Conservation (phyloP, 2,329 filamentous ascomycete genomes). For the Pyricularia sp. region DNA sequence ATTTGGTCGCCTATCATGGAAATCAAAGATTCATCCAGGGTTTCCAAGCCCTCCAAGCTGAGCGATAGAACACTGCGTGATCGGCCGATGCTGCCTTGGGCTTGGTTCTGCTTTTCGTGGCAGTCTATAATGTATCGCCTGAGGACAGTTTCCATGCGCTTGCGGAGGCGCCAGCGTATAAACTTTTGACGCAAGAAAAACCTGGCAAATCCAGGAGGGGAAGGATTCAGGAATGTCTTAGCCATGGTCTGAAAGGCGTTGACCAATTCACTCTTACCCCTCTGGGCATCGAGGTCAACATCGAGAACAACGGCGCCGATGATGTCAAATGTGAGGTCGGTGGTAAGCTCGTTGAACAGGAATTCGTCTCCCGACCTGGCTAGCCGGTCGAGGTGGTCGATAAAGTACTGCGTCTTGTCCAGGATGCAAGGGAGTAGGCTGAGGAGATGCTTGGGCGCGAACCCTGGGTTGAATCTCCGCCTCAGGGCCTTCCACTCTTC, state of each 20-base stretch:
- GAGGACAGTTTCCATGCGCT: background rate
- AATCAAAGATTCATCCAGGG: constrained; percentile 18
- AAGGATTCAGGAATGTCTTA: background rate
- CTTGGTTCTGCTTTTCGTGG: constrained; percentile 6
- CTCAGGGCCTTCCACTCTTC: constrained; percentile 23
- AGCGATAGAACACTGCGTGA: constrained; percentile 23
- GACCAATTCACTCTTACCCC: constrained; percentile 5
- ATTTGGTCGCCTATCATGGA: constrained; percentile 24
- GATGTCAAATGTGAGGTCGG: constrained; percentile 28
- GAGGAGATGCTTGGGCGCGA: constrained; percentile 28
- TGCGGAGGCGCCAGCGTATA: background rate
- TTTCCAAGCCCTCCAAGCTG: constrained; percentile 18
- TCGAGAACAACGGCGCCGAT: constrained; percentile 26
- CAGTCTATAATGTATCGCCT: constrained; percentile 4
- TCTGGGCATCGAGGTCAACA: constrained; percentile 23
- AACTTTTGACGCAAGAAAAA: background rate
- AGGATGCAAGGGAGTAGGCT: constrained; percentile 24
- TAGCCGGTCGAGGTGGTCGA: constrained; percentile 19
- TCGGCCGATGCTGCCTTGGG: background rate
- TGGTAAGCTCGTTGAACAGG: constrained; percentile 17
- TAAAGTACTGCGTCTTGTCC: constrained; percentile 22
- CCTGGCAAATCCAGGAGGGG: background rate
- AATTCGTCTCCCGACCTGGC: constrained; percentile 18
- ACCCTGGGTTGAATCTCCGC: constrained; percentile 27
- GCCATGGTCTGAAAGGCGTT: background rate